A percentile compares a stretch with the other conserved stretches of the same genome.
phyloP scores from a whole-genome alignment of 345 rosid genomes.

The Durio zibethinus region DNA sequence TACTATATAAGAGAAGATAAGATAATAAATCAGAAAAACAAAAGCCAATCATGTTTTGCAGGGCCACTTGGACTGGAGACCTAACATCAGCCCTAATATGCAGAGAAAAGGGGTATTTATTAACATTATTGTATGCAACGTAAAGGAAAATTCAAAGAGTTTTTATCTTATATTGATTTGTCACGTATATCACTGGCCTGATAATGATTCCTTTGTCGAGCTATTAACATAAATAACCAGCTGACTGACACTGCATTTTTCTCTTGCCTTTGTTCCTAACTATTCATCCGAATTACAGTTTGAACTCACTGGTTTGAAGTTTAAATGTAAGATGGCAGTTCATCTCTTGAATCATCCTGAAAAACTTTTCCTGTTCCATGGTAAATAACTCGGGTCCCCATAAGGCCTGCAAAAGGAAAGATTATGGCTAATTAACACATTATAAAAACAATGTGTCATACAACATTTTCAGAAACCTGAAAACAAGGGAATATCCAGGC shows the following conservation, averaged over 20 bases:
- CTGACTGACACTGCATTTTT: not conserved
- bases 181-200: not conserved
- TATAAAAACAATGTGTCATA: not conserved
- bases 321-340: not conserved
- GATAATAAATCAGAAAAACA: not conserved
- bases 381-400: constrained; percentile 36
- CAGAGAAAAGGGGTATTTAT: not conserved
- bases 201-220: not conserved
- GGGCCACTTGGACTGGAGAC: not conserved
- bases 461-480: not conserved
- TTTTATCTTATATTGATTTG: not conserved
- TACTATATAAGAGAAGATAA: too few relatives aligned
- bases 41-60: not conserved
- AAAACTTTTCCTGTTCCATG: constrained; percentile 50
- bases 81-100: not conserved
- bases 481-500: not conserved
- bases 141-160: not conserved
- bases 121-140: not conserved
- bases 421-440: not conserved
- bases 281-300: not conserved
- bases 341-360: constrained; percentile 26
- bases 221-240: constrained; percentile 1
- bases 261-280: not conserved
- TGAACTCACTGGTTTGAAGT: not conserved
- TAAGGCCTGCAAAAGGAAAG: constrained; percentile 43